Evolutionary conservation across 2,329 filamentous ascomycete species (phyloP).

Genomic region (Ciborinia camelliae): DNA sequence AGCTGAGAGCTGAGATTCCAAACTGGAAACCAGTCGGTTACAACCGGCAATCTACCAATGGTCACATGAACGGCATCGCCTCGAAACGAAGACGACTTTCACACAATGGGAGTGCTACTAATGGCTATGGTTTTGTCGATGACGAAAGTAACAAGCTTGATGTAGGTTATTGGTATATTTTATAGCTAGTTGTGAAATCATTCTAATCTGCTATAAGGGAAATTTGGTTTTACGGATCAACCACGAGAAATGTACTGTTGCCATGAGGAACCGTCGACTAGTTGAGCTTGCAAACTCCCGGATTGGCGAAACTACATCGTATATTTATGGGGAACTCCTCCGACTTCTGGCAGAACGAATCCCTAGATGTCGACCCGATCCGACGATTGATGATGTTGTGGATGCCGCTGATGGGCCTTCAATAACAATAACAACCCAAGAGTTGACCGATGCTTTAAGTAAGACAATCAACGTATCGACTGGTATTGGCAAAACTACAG

Average conservation of each 20-base stretch:
- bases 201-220: slow-evolving; percentile 48
- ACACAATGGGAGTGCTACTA: slow-evolving; percentile 44
- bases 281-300: slow-evolving; percentile 67
- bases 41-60: slow-evolving; percentile 23
- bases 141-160: slow-evolving; percentile 48
- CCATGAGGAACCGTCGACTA: slow-evolving; percentile 75
- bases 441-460: slow-evolving; percentile 54
- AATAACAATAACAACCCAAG: slow-evolving; percentile 49
- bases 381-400: slow-evolving; percentile 46
- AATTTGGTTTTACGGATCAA: slow-evolving; percentile 76
- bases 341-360: slow-evolving; percentile 66
- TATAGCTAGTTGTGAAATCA: slow-evolving; percentile 16
- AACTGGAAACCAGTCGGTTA: slow-evolving; percentile 32
- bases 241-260: slow-evolving; percentile 78
- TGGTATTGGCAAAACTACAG: slow-evolving; percentile 55
- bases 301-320: slow-evolving; percentile 69
- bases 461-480: slow-evolving; percentile 51
- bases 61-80: slow-evolving; percentile 28
- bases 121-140: slow-evolving; percentile 40
- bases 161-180: slow-evolving; percentile 42
- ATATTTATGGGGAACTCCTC: slow-evolving; percentile 74
- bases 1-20: slow-evolving; percentile 47
- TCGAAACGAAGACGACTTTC: slow-evolving; percentile 54
- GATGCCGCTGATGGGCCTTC: slow-evolving; percentile 36
- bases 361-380: slow-evolving; percentile 61